Base-by-base conservation (phyloP, 2,329 filamentous ascomycete genomes). In the Trichoderma citrinoviride region DNA sequence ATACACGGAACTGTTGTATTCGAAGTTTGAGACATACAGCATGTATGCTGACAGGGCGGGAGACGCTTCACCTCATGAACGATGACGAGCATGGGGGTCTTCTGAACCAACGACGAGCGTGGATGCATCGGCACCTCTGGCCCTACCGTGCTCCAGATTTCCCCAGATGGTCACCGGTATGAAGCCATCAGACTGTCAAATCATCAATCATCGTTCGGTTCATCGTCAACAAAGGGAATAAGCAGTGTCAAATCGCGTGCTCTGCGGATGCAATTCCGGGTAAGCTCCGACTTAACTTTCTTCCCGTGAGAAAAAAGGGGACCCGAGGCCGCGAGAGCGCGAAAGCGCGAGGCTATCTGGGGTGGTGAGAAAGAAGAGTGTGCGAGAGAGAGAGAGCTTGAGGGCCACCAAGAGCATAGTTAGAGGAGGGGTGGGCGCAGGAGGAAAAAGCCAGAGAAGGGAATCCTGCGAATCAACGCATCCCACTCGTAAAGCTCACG, bases 401-500 rank as follows among this genome's bases (percentile, higher is more conserved):
- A n/a, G n/a, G n/a, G n/a, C n/a, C n/a, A n/a, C n/a, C 33, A 3
- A 37, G 33, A 37, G 10, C 10, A 37, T 2, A 33, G 4, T 12
- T 33, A 33, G 33, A 3, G 25, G 17, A 10, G 27, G 46, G 15
- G 47, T 50, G 23, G 8, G 47, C 23, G 27, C 23, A 33, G 14
- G 29, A 44, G 23, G 23, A 10, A 41, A 43, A 15, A n/a, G 21
- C 37, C 19, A 43, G n/a, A 37, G 27, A 19, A n/a, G n/a, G n/a
- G 3, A 29, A 25, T 17, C 29, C 47, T 47, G 23, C 49, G 50
- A 63, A 63, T 63, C 60, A 63, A 52, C n/a, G 27, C 25, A 15
- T 46, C 33, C 41, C 49, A 47, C 54, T 63, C 60, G 60, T 63
- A 63, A 55, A 63, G 37, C 50, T 37, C 50, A 63, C 60, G 60